Evolutionary conservation across 768 basidiomycete species (phyloP), one percentile per base, ranked within the genome.

Genomic region (Phylloporus sp.): DNA sequence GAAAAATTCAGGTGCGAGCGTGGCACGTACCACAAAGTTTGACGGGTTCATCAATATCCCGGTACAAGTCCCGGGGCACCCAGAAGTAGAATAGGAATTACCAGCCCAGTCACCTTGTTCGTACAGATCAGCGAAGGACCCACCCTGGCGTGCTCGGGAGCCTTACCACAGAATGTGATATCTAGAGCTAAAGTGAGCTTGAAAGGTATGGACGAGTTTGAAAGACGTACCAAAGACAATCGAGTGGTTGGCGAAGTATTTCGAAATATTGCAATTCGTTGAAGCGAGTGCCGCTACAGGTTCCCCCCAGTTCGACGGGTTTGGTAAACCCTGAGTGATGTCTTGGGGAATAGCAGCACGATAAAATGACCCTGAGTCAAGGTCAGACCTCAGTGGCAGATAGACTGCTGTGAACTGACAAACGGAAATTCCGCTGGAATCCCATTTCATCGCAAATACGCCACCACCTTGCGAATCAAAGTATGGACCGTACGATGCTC

Each of bases 391-490:
- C 7, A 18, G 32, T 38, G 29, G 38, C 18, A 46, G 2, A 27
- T 9, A 42, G 28, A 39, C 14, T 14, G 22, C 21, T 10, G 34
- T 21, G 14, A 29, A 2, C 86, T 62, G 50, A 90, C 87, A 90
- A 52, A 88, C 76, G 32, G 81, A 77, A 46, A 90, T 88, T 2
- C 82, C 81, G 49, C 72, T 74, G 48, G 81, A 77, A 58, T 91
- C 86, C 91, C 91, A 93, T 56, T 86, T 84, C 86, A 90, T 90
- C 1, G 81, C 89, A 61, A 89, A 92, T 3, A 90, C 81, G 4
- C 91, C 91, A 5, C 91, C 91, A 9, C 84, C 79, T 58, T 79
- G 80, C 1, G 75, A 74, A 50, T 92, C 90, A 60, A 92, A 92
- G 42, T 76, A 78, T 29, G 84, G 81, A 0, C 91, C 91, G 64